Conservation (phyloP, 2,329 filamentous ascomycete genomes). For the Aspergillus brasiliensis region DNA sequence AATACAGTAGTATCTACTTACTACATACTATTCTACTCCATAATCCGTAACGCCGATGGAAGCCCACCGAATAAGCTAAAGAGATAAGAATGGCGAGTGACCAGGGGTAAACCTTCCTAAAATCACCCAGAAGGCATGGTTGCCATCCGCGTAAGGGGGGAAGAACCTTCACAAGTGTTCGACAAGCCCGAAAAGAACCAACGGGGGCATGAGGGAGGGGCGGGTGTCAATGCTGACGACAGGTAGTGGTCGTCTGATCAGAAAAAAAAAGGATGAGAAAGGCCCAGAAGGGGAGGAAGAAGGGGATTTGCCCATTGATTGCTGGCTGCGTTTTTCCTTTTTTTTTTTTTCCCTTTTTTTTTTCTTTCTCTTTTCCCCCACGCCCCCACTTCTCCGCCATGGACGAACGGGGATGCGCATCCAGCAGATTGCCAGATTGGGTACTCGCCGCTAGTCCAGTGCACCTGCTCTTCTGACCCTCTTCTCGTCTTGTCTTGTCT, state of each 20-base stretch:
- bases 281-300: slow-evolving; percentile 12
- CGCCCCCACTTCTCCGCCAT: slow-evolving; percentile 32
- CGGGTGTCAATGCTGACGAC: slow-evolving; percentile 19
- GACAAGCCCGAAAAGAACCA: slow-evolving; percentile 2
- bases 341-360: not conserved
- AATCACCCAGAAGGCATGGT: not conserved
- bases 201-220: slow-evolving; percentile 21
- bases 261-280: slow-evolving; percentile 22
- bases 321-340: not conserved
- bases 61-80: not conserved
- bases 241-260: slow-evolving; percentile 27
- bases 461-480: not conserved
- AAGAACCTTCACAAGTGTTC: not conserved
- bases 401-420: slow-evolving; percentile 17
- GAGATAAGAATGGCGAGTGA: slow-evolving; percentile 11
- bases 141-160: slow-evolving; percentile 5
- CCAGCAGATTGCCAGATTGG: slow-evolving; percentile 6
- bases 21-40: too few relatives aligned
- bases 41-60: not conserved
- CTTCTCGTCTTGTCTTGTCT: not conserved
- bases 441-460: slow-evolving; percentile 6
- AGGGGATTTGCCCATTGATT: slow-evolving; percentile 7
- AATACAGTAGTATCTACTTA: not conserved
- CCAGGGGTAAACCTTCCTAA: slow-evolving; percentile 14
- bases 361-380: slow-evolving; percentile 19